Evolutionary conservation across 805 yeast species (phyloP).

Genomic region (Yarrowia deformans): DNA sequence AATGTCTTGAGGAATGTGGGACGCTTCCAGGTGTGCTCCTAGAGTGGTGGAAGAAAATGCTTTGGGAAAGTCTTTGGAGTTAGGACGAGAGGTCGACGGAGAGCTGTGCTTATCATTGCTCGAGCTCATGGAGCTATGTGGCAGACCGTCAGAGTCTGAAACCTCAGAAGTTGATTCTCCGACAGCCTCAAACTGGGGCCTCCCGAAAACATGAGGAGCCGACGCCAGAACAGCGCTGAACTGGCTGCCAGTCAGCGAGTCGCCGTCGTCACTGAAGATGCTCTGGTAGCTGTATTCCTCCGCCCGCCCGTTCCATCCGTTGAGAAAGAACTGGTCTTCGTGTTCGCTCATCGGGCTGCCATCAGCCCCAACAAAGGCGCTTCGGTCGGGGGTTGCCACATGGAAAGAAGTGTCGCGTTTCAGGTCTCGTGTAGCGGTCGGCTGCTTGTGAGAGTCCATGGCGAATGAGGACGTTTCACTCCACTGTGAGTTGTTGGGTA

Average conservation of each 20-base stretch:
- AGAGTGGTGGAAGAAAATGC: not conserved
- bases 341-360: not conserved
- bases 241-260: conserved; percentile 9
- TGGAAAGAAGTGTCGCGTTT: conserved; percentile 12
- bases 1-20: conserved; percentile 11
- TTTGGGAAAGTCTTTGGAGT: not conserved
- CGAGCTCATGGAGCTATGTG: not conserved
- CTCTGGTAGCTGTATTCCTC: conserved; percentile 13
- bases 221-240: not conserved
- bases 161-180: not conserved
- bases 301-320: conserved; percentile 22
- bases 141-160: not conserved
- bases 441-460: not conserved
- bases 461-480: not conserved
- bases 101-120: not conserved
- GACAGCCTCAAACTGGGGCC: conserved; percentile 23
- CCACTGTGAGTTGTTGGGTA: not conserved
- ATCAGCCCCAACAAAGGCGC: conserved; percentile 33
- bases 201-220: not conserved
- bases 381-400: conserved; percentile 31
- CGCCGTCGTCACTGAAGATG: conserved; percentile 36
- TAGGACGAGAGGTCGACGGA: not conserved
- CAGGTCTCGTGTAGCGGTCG: not conserved
- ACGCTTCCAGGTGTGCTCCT: conserved; percentile 3
- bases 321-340: conserved; percentile 24